Evolutionary conservation across 495 filamentous ascomycete genomes (phyloP), one percentile per base, ranked within the genome.

Genomic region (Pyrenula aspistea): DNA sequence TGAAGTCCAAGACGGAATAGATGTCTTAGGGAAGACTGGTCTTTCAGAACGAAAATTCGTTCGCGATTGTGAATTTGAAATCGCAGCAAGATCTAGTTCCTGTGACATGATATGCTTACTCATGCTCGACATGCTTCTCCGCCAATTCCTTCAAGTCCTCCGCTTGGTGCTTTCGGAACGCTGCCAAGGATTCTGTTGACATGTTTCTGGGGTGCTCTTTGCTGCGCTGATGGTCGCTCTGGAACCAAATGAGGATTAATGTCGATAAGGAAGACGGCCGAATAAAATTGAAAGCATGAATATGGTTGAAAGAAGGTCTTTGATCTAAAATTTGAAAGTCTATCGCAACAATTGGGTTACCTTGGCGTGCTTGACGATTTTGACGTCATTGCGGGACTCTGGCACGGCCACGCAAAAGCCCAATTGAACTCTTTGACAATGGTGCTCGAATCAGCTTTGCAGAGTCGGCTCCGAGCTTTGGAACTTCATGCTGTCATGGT

Each of bases 121-220:
- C 83, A 55, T 84, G 75, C 55, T 87, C 71, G 25, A 84, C 55
- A 67, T 87, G 85, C 54, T 82, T 64, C 57, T 86, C 80, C 24
- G 82, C 83, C 11, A 88, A 75, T 22, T 70, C 66, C 55, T 68
- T 65, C 21, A 88, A 74, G 31, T 84, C 79, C 53, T 77, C 65
- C 56, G 71, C 72, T 51, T 77, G 68, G 53, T 69, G 70, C 57
- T 71, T 73, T 55, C 83, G 80, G 63, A 84, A 72, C 52, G 75
- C 59, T 53, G 83, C 79, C 52, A 86, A 65, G 0, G 78, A 79
- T 53, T 81, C 75, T 4, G 31, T 42, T 22, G 73, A 60, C 68
- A 72, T 72, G 25, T n/a, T 61, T 55, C 2, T 56, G 12, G 2
- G n/a, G n/a, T n/a, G n/a, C n/a, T n/a, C n/a, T n/a, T n/a, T n/a